Evolutionary conservation across 2,329 filamentous ascomycete species (phyloP), one percentile per base, ranked within the genome.

Genomic region (Colletotrichum sp.): DNA sequence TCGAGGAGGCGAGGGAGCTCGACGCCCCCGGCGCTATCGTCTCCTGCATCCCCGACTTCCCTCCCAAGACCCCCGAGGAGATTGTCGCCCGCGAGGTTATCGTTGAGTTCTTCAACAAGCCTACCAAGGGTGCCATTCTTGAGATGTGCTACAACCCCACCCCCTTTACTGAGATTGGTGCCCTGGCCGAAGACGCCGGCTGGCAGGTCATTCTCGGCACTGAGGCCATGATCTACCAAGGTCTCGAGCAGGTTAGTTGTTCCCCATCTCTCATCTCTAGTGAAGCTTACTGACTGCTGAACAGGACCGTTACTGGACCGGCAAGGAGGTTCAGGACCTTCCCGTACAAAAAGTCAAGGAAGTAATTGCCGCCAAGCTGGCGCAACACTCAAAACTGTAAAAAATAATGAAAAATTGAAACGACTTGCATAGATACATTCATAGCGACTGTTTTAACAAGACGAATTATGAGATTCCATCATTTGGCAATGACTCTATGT

Each of bases 121-220:
- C 87, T 34, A 85, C 89, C 76, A 93, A 93, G 84, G 94, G 93
- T 8, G 92, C 92, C 8, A 90, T 96, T 72, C 83, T 96, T 76
- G 94, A 96, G 84, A 96, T 96, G 94, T 96, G 94, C 87, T 96
- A 96, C 82, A 95, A 96, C 82, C 95, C 95, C 0, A 87, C 88
- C 4, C 93, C 93, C 0, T 93, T 90, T 83, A 96, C 95, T 0
- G 88, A 90, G 78, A 90, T 95, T 65, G 92, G 91, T 2, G 89
- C 88, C 59, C 80, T 95, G 57, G 91, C 93, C 0, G 88, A 91
- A 79, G 84, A 85, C 4, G 87, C 88, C 12, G 93, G 93, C 0
- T 96, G 94, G 94, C 90, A 93, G 83, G 92, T 96, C 2, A 93
- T 96, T 28, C 83, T 95, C 8, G 94, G 94, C 0, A 95, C 94